Percentiles rank a stretch among this genome's conserved stretches.
Evolutionary conservation across 495 filamentous ascomycete genomes (phyloP).

Genomic region (Lindgomyces ingoldianus): DNA sequence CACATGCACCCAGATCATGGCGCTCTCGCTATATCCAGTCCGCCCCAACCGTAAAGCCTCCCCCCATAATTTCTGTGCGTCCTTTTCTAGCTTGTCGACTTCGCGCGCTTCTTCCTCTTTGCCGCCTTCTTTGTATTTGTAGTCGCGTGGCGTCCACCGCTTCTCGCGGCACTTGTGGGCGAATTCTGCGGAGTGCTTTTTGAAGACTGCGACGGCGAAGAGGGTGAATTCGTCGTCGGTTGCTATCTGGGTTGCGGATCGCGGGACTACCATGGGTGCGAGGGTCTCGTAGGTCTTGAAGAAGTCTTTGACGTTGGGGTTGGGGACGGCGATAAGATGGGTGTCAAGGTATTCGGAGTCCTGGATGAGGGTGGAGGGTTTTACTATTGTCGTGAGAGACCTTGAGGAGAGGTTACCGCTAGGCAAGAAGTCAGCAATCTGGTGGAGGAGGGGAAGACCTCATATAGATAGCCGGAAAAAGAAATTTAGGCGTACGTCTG

Average conservation of each 20-base stretch:
- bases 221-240: slow-evolving; percentile 85
- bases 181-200: slow-evolving; percentile 84
- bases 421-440: slow-evolving; percentile 4
- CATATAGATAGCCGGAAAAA: not conserved
- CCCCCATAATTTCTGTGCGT: slow-evolving; percentile 84
- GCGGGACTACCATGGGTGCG: slow-evolving; percentile 81
- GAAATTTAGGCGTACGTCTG: slow-evolving; percentile 62
- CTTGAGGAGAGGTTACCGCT: slow-evolving; percentile 94
- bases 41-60: slow-evolving; percentile 84
- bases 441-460: not conserved
- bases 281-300: slow-evolving; percentile 86
- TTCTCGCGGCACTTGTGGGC: slow-evolving; percentile 84
- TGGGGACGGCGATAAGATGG: slow-evolving; percentile 85
- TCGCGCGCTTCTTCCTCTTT: slow-evolving; percentile 84
- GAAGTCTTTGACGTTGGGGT: slow-evolving; percentile 77
- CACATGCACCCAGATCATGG: slow-evolving; percentile 94
- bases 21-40: slow-evolving; percentile 88
- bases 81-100: slow-evolving; percentile 71
- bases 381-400: slow-evolving; percentile 83
- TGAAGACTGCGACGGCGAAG: slow-evolving; percentile 88
- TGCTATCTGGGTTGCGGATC: slow-evolving; percentile 74
- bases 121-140: slow-evolving; percentile 86
- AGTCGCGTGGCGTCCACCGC: slow-evolving; percentile 92
- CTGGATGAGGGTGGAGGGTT: slow-evolving; percentile 74
- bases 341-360: slow-evolving; percentile 96